These are phyloP conservation scores for Rhizophora mangle DNA, from an alignment of 345 rosid genomes.

Conservation along the genomic window DNA sequence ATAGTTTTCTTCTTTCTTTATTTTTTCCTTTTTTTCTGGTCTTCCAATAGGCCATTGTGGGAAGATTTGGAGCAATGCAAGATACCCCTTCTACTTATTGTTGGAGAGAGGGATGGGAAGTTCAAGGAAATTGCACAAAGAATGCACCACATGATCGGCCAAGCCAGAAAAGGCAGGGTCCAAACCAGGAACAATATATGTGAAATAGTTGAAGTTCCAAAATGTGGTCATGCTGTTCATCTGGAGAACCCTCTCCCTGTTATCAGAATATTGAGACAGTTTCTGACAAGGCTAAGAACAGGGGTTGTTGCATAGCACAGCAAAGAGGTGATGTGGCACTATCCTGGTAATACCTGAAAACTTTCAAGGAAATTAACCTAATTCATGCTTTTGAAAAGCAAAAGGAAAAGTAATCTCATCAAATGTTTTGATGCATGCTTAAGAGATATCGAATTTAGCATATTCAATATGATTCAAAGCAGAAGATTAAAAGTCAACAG, in stretches of 20 bases:
- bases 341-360: background rate
- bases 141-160: conserved; percentile 41
- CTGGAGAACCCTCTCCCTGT: conserved; percentile 75
- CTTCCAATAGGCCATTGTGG: conserved; percentile 69
- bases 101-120: conserved; percentile 67
- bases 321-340: background rate
- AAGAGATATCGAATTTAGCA: too few relatives aligned
- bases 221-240: conserved; percentile 85
- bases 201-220: conserved; percentile 54
- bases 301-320: conserved; percentile 3
- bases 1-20: background rate
- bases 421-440: too few relatives aligned
- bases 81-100: conserved; percentile 53
- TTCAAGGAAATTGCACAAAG: conserved; percentile 53
- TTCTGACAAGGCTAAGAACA: conserved; percentile 34
- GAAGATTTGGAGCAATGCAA: conserved; percentile 60
- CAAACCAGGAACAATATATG: conserved; percentile 10
- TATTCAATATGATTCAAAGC: too few relatives aligned
- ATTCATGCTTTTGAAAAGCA: too few relatives aligned
- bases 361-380: background rate
- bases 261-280: conserved; percentile 51
- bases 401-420: too few relatives aligned
- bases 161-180: conserved; percentile 17
- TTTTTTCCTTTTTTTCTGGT: background rate
- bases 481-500: too few relatives aligned